Evolutionary conservation across 139 green algal genomes (phyloP), one percentile per base, ranked within the genome.

Genomic region (Asterochloris sp.): DNA sequence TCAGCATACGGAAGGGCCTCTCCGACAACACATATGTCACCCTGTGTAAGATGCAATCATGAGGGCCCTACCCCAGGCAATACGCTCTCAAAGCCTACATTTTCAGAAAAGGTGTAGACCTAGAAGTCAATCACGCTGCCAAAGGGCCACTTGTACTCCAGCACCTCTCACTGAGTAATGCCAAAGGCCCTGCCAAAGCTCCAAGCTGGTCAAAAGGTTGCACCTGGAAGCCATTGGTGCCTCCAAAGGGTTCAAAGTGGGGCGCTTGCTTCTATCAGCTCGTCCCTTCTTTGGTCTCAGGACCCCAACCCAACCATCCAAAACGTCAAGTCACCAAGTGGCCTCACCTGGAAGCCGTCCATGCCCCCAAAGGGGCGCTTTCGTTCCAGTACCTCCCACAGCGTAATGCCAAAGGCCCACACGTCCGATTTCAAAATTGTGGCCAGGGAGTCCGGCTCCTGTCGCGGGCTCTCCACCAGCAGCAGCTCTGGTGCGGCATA

Each of bases 381-480:
- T 38, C 88, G 82, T 80, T 89, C 82, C 27, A 92, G 63, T 10
- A 91, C 86, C 84, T 94, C 87, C 90, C 90, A 94, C 61, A 93
- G 73, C 15, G 83, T 92, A 4, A 94, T 88, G 15, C 90, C 90
- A 82, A 93, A 91, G 29, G 86, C 90, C 80, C 91, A 94, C 26
- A 94, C 80, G 28, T 83, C 80, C 60, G 69, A 71, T 21, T 83
- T 83, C 54, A 83, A 69, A 11, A 83, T 64, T 68, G 69, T 83
- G 14, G 60, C 69, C 29, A 60, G 85, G 29, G 89, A 85, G 21
- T 62, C 62, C 21, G 14, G n/a, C 24, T 80, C 68, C 76, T 69
- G 47, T 47, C 68, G 60, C 0, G 77, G 77, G 24, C 61, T 73
- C 61, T 81, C 77, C 19, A 64, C 77, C 26, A 73, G 62, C 62